Percentiles rank a stretch among this genome's conserved stretches.
These are phyloP conservation scores for Ustilaginoidea virens DNA, from an alignment of 2,329 filamentous ascomycete genomes.

Conservation along the genomic window DNA sequence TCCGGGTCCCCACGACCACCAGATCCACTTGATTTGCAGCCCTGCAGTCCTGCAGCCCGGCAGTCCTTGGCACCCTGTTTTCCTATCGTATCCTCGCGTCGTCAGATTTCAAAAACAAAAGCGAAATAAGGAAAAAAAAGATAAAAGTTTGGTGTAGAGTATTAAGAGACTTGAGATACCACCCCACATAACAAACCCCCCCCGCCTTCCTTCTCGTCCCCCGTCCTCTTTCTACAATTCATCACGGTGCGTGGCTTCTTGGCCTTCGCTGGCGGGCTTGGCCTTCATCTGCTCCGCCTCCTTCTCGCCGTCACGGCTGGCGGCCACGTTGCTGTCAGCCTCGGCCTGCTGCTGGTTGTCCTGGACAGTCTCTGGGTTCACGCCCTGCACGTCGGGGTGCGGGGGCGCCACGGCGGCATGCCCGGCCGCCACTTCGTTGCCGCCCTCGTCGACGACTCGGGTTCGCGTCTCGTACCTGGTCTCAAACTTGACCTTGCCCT, in stretches of 20 bases:
- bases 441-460: conserved; percentile 61
- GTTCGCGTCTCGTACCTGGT: conserved; percentile 94
- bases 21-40: too few species aligned
- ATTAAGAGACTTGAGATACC: too few species aligned
- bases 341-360: conserved; percentile 18
- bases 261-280: conserved; percentile 48
- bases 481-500: conserved; percentile 90
- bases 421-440: conserved; percentile 52
- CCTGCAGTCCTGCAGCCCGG: too few species aligned
- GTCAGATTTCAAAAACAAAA: too few species aligned
- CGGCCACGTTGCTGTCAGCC: conserved; percentile 25
- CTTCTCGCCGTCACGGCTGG: conserved; percentile 43
- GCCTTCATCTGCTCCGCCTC: conserved; percentile 38
- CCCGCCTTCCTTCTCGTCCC: too few species aligned
- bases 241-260: conserved; percentile 35
- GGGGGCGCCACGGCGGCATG: conserved; percentile 35
- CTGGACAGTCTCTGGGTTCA: conserved; percentile 41
- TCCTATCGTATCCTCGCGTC: too few species aligned
- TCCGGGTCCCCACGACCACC: too few species aligned
- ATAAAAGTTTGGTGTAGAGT: too few species aligned
- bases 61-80: too few species aligned
- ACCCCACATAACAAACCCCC: too few species aligned
- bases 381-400: conserved; percentile 45
- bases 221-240: conserved; percentile 20
- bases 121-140: too few species aligned